These are phyloP conservation scores for Fusarium decemcellulare DNA, from an alignment of 2,329 filamentous ascomycete species.

Conservation along the genomic window DNA sequence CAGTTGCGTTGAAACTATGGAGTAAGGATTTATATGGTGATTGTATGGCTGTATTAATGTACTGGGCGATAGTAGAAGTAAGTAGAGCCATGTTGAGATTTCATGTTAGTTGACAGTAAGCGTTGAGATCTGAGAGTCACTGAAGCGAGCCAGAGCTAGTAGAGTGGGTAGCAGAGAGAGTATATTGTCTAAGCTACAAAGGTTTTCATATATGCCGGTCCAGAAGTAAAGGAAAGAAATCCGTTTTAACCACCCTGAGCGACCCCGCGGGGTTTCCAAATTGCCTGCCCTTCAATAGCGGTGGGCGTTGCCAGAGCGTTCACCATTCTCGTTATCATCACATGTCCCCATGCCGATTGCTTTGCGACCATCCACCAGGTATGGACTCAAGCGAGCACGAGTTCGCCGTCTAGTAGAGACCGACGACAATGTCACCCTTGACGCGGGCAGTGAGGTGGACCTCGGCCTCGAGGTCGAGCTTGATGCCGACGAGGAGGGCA, in stretches of 20 bases:
- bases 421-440: constrained; percentile 71
- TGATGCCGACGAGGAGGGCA: constrained; percentile 72
- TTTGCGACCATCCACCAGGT: constrained; percentile 34
- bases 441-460: constrained; percentile 73
- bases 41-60: no score
- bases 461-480: constrained; percentile 74
- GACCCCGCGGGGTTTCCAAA: constrained; percentile 1
- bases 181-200: constrained; percentile 37
- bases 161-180: constrained; percentile 38
- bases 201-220: constrained; percentile 29
- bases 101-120: neutral
- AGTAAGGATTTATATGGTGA: neutral
- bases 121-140: neutral
- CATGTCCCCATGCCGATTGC: constrained; percentile 27
- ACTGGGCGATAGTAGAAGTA: no score
- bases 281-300: constrained; percentile 36
- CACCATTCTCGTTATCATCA: constrained; percentile 41
- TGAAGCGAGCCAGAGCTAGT: constrained; percentile 5
- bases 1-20: neutral
- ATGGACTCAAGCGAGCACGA: constrained; percentile 10
- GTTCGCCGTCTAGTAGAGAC: constrained; percentile 43
- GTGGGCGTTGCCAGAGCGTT: constrained; percentile 32
- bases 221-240: constrained; percentile 32
- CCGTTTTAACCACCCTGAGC: constrained; percentile 27
- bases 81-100: neutral